Base-by-base conservation (phyloP, 2,329 filamentous ascomycete species). In the Calonectria fujianensis region DNA sequence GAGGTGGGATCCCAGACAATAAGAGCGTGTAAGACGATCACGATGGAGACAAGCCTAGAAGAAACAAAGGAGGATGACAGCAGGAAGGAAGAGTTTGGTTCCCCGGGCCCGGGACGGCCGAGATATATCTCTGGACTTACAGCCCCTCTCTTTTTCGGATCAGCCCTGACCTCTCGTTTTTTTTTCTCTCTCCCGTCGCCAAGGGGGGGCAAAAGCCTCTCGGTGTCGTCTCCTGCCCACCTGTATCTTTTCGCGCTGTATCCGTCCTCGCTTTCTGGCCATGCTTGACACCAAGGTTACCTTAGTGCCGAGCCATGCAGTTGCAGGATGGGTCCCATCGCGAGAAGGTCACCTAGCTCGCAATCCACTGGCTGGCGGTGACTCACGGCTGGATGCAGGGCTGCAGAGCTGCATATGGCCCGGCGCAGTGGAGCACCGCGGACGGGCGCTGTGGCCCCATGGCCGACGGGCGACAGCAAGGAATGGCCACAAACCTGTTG, bases 291-390 rank as follows among this genome's bases (percentile, higher is more conserved):
- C 66, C 72, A 73, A 70, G 54, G 54, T 66, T 65, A 39, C 66
- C 50, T 61, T 73, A 76, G 75, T 77, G 75, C 69, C 74, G 68
- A 72, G 66, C 65, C 50, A 74, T 66, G 63, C 45, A 73, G 78
- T 68, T 66, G 63, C 45, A 73, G 78, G 72, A 78, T 78, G 77
- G 77, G 74, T 75, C 77, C 77, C 76, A 80, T 81, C 78, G 74
- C 77, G 77, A 81, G 74, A 74, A 76, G 70, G 57, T 70, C 72
- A 69, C 71, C 76, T 74, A 66, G 51, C 57, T 74, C 48, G 64
- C 41, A 69, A 78, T 78, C 76, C 77, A 82, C 75, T 82, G 80
- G 80, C 73, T 81, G 54, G 74, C 75, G 52, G 74, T 81, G 80
- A 81, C 80, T 81, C 79, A 81, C 64, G 66, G 63, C 16, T 39